These are phyloP conservation scores for Cadophora luteo-olivacea DNA, from an alignment of 2,329 filamentous ascomycete species.

Conservation along the genomic window DNA sequence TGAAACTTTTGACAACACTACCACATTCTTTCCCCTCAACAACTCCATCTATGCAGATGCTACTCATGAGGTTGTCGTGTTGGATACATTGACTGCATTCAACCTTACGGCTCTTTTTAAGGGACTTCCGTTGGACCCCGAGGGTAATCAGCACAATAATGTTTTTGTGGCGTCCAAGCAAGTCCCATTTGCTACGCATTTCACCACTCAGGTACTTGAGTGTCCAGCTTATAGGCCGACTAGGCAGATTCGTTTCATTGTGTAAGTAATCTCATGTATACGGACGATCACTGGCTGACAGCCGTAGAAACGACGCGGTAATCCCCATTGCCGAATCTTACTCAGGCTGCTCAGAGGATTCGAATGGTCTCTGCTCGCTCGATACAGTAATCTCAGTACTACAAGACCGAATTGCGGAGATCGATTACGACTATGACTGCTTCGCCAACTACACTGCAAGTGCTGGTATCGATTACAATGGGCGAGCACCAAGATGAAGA, in stretches of 20 bases:
- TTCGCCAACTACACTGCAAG: conserved; percentile 26
- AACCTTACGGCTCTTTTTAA: conserved; percentile 26
- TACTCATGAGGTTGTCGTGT: conserved; percentile 49
- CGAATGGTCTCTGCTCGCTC: conserved; percentile 26
- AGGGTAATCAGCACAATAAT: conserved; percentile 20
- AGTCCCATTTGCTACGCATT: conserved; percentile 27
- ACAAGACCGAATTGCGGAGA: conserved; percentile 25
- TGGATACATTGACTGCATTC: conserved; percentile 26
- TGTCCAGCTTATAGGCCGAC: conserved; percentile 25
- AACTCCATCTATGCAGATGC: conserved; percentile 52
- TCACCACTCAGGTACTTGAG: conserved; percentile 26
- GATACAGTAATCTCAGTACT: conserved; percentile 26
- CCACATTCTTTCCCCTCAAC: conserved; percentile 51
- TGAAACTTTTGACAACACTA: conserved; percentile 46
- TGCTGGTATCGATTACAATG: conserved; percentile 26
- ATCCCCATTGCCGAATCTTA: conserved; percentile 25
- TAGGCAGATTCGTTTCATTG: conserved; percentile 23
- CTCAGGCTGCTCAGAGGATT: conserved; percentile 21
- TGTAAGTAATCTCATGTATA: conserved; percentile 20
- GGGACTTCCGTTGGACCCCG: conserved; percentile 19
- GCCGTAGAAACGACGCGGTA: conserved; percentile 25
- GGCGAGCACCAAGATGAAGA: conserved; percentile 21
- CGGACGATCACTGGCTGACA: background rate
- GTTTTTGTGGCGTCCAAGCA: conserved; percentile 24
- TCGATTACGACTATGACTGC: conserved; percentile 29